A percentile compares a stretch with the other conserved stretches of the same genome.
Conservation (phyloP, 352 stramenopile genomes). For the Paralagenidium karlingii region DNA sequence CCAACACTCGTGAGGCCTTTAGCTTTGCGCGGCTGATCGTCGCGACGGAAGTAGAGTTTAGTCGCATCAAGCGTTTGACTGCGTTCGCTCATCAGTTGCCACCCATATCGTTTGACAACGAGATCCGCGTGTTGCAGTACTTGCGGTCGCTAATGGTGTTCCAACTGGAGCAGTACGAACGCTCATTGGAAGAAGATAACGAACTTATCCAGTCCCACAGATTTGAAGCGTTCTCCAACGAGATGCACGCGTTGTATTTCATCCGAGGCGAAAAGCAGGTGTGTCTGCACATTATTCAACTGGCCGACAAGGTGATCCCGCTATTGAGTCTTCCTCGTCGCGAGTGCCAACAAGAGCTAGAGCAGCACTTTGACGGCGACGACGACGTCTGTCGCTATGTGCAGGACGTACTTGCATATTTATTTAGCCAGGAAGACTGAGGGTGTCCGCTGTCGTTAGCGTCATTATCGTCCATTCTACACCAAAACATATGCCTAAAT, state of each 20-base stretch:
- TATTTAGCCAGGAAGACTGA: slow-evolving; percentile 58
- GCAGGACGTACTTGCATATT: slow-evolving; percentile 81
- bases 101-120: slow-evolving; percentile 77
- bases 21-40: slow-evolving; percentile 79
- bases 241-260: slow-evolving; percentile 81
- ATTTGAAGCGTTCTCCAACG: slow-evolving; percentile 77
- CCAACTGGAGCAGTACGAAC: slow-evolving; percentile 71
- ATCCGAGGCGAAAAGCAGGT: slow-evolving; percentile 84
- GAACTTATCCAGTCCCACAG: slow-evolving; percentile 65
- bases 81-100: slow-evolving; percentile 54
- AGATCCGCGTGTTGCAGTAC: slow-evolving; percentile 65
- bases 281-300: slow-evolving; percentile 64
- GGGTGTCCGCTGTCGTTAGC: not conserved
- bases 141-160: slow-evolving; percentile 64
- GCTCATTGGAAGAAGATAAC: slow-evolving; percentile 81
- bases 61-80: slow-evolving; percentile 67
- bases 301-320: slow-evolving; percentile 72
- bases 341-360: slow-evolving; percentile 54
- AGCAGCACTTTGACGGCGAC: slow-evolving; percentile 64
- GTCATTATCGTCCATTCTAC: not conserved
- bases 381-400: slow-evolving; percentile 75
- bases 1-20: slow-evolving; percentile 77
- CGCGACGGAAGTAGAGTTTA: slow-evolving; percentile 73
- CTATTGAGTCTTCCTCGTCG: slow-evolving; percentile 66
- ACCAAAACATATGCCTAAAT: not conserved